These are phyloP conservation scores for Poronia punctata DNA, from an alignment of 495 filamentous ascomycete genomes.

Conservation along the genomic window DNA sequence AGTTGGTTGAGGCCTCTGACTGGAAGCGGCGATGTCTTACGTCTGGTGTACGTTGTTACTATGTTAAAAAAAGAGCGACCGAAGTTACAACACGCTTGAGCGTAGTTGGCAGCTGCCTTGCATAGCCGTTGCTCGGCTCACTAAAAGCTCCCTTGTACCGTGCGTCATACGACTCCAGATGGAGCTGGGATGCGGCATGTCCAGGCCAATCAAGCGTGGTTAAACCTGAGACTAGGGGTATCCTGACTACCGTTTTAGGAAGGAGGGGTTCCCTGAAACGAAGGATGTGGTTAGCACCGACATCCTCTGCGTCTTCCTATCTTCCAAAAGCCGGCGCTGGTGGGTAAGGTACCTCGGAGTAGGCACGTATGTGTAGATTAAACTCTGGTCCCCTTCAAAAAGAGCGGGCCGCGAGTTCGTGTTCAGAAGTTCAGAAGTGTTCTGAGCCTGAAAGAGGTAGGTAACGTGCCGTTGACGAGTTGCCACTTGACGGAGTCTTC, in stretches of 20 bases:
- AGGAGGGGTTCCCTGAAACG: slow-evolving; percentile 9
- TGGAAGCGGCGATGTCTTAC: no score
- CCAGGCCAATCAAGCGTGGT: not conserved
- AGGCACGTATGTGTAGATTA: no score
- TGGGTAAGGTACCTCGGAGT: no score
- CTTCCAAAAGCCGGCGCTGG: no score
- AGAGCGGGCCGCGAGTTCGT: not conserved
- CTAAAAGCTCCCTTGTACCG: not conserved
- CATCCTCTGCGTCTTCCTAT: no score
- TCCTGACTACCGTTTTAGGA: not conserved
- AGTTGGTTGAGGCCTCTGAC: no score
- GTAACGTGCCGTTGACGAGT: slow-evolving; percentile 7
- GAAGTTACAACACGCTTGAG: slow-evolving; percentile 8
- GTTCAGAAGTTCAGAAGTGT: not conserved
- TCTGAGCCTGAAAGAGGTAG: not conserved
- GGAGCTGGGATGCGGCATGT: not conserved
- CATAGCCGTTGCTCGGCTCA: slow-evolving; percentile 7
- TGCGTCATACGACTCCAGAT: slow-evolving; percentile 5
- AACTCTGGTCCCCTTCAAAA: no score
- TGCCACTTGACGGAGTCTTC: not conserved
- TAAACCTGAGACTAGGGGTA: not conserved
- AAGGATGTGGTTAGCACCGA: slow-evolving; percentile 1
- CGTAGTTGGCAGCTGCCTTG: slow-evolving; percentile 5
- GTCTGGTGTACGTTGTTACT: not conserved
- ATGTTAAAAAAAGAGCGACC: not conserved